These are phyloP conservation scores for Thielaviopsis punctulata DNA, from an alignment of 2,329 filamentous ascomycete genomes.

Conservation along the genomic window DNA sequence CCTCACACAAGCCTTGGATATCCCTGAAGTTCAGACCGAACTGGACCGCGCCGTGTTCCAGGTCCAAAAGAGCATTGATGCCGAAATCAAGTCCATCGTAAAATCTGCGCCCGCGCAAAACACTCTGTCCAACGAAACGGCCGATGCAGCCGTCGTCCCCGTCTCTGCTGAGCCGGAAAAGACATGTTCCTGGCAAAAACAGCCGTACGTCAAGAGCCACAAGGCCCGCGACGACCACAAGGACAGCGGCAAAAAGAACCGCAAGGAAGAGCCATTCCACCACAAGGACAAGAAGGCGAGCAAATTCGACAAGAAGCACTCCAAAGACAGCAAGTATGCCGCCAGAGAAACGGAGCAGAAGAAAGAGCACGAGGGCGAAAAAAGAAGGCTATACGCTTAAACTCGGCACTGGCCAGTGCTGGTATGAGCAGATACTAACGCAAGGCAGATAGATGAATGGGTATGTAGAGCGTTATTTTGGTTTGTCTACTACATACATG, in stretches of 20 bases:
- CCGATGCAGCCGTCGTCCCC: not conserved
- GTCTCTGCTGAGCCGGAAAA: not conserved
- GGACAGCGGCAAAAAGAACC: slow-evolving; percentile 2
- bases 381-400: not conserved
- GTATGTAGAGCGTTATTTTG: not conserved
- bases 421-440: not conserved
- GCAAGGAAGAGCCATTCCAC: not conserved
- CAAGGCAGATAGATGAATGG: not conserved
- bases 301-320: not conserved
- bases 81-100: not conserved
- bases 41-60: slow-evolving; percentile 63
- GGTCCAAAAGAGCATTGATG: slow-evolving; percentile 35
- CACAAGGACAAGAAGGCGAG: not conserved
- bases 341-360: slow-evolving; percentile 4
- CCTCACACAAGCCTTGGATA: slow-evolving; percentile 36
- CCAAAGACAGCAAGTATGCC: not conserved
- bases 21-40: slow-evolving; percentile 55
- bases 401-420: no score
- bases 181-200: not conserved
- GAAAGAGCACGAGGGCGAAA: not conserved
- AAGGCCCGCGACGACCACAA: not conserved
- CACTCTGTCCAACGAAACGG: not conserved
- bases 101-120: not conserved
- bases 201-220: not conserved
- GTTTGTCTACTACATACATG: no score